Percentiles rank a stretch among this genome's conserved stretches.
Evolutionary conservation across 106 monocot species (phyloP).

Genomic region (Triglochin maritima): DNA sequence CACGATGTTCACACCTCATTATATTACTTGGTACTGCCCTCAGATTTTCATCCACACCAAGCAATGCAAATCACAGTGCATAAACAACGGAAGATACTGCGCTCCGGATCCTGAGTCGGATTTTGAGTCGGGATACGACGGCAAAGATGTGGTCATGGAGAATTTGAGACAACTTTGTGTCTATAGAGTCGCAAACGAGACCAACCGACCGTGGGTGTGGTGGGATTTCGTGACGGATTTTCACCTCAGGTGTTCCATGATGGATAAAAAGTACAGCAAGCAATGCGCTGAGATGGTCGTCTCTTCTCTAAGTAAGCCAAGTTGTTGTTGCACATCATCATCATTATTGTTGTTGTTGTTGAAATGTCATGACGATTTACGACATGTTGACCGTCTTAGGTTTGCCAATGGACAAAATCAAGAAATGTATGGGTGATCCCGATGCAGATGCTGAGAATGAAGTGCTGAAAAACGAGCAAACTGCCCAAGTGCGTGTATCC

Average conservation of each 20-base stretch:
- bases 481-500: slow-evolving; percentile 44
- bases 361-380: neutral
- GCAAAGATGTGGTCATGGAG: slow-evolving; percentile 68
- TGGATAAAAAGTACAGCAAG: slow-evolving; percentile 59
- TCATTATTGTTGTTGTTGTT: neutral
- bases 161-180: slow-evolving; percentile 68
- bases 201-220: slow-evolving; percentile 68
- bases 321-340: neutral
- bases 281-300: slow-evolving; percentile 72
- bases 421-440: slow-evolving; percentile 87
- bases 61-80: slow-evolving; percentile 85
- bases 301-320: slow-evolving; percentile 39
- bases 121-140: slow-evolving; percentile 62
- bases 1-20: slow-evolving; percentile 71
- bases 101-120: slow-evolving; percentile 77
- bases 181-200: slow-evolving; percentile 67
- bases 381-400: slow-evolving; percentile 10
- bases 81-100: slow-evolving; percentile 77
- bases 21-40: slow-evolving; percentile 86
- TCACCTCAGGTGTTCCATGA: slow-evolving; percentile 75
- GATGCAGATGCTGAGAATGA: slow-evolving; percentile 62
- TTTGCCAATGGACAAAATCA: slow-evolving; percentile 48
- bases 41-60: slow-evolving; percentile 54
- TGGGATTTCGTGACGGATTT: slow-evolving; percentile 90
- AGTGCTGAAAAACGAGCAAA: slow-evolving; percentile 71